Base-by-base conservation (phyloP, 441 rosid species). In the Breynia disticha region DNA sequence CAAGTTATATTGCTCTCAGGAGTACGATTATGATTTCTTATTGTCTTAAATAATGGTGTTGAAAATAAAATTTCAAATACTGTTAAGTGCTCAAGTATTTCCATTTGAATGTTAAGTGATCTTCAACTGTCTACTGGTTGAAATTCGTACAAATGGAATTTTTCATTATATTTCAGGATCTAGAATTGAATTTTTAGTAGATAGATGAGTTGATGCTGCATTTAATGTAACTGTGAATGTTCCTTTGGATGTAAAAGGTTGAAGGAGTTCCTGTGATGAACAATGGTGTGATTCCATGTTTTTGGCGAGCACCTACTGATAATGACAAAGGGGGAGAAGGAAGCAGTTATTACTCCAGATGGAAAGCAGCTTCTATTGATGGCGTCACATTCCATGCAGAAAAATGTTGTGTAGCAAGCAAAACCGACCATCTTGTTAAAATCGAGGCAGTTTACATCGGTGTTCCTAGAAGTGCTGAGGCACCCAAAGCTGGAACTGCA, bases 241-340 rank as follows among this genome's bases (percentile, higher is more conserved):
- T 24, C 32, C n/a, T n/a, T 24, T 24, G 32, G 32, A 24, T 24
- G 32, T 73, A 50, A 57, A 67, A 93, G 98, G 78, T 83, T 60
- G 73, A 76, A 63, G 98, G 96, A 64, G 73, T 79, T 64, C 63
- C 75, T 51, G 72, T 93, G 22, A 68, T 89, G 84, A 80, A 59
- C 19, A 78, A 76, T 64, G 87, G 95, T 72, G 72, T 93, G 66
- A 61, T 77, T 46, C 97, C 98, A 48, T 86, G 90, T 76, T 79
- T 93, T 70, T 86, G 98, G 97, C 74, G 98, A 71, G 98, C 97
- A 65, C 95, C 93, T 15, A 86, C 88, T 11, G 97, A 93, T 70
- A 93, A 93, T 62, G 99, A 93, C 76, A 89, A 86, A 67, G 99
- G 99, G 54, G 97, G 97, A 65, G 96, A 61, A 2, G 74, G 64